Conservation (phyloP, 345 rosid species). For the Cochlearia excelsa region DNA sequence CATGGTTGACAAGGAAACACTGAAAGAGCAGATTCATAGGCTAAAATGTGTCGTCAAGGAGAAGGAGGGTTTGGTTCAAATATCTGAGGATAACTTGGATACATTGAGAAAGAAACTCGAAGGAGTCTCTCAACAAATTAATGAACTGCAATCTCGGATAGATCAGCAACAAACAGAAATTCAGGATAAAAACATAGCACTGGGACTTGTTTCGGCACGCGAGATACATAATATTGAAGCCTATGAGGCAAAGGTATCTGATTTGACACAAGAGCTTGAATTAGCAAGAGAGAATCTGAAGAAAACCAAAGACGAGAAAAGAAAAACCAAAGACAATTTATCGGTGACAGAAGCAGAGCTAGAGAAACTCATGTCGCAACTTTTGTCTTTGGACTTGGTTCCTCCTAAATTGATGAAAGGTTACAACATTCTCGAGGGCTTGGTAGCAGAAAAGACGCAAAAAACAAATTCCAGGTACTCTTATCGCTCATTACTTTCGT, state of each 20-base stretch:
- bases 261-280: slow-evolving; percentile 41
- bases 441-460: slow-evolving; percentile 40
- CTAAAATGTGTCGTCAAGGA: slow-evolving; percentile 39
- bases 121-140: slow-evolving; percentile 43
- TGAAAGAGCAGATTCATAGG: slow-evolving; percentile 40
- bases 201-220: slow-evolving; percentile 38
- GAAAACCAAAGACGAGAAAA: slow-evolving; percentile 46
- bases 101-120: slow-evolving; percentile 43
- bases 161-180: slow-evolving; percentile 40
- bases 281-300: slow-evolving; percentile 34
- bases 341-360: slow-evolving; percentile 44
- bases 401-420: slow-evolving; percentile 40
- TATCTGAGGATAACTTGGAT: slow-evolving; percentile 40
- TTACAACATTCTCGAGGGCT: slow-evolving; percentile 44
- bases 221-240: slow-evolving; percentile 42
- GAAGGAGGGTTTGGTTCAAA: slow-evolving; percentile 47
- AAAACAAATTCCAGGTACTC: slow-evolving; percentile 51
- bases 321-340: slow-evolving; percentile 34
- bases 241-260: slow-evolving; percentile 34
- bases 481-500: background rate
- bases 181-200: slow-evolving; percentile 40
- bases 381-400: slow-evolving; percentile 38
- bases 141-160: slow-evolving; percentile 36
- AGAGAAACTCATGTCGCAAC: slow-evolving; percentile 41
- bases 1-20: slow-evolving; percentile 48